Conservation (phyloP, 768 basidiomycete genomes). For the Nidularia pulvinata region DNA sequence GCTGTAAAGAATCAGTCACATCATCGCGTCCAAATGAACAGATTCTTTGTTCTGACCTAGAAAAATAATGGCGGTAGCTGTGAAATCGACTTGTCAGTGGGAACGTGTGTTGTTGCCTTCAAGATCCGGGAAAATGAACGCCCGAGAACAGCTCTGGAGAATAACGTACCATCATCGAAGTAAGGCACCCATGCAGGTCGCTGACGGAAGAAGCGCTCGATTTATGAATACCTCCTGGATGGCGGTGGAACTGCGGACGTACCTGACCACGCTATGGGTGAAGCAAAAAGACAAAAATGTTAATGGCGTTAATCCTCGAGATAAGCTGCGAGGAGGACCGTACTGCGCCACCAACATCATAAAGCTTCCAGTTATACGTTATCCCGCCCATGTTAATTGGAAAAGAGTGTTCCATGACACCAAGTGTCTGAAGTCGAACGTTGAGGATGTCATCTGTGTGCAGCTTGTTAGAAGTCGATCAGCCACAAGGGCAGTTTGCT, state of each 20-base stretch:
- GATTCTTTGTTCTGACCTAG: conserved; percentile 30
- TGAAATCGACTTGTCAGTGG: neutral
- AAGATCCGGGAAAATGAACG: neutral
- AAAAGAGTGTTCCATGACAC: conserved; percentile 77
- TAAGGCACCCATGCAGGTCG: conserved; percentile 83
- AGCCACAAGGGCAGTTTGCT: neutral
- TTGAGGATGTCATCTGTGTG: conserved; percentile 71
- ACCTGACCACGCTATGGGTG: conserved; percentile 58
- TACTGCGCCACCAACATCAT: conserved; percentile 85
- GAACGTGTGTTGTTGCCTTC: neutral
- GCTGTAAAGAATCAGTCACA: conserved; percentile 29
- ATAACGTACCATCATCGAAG: conserved; percentile 75
- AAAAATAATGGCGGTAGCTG: conserved; percentile 86
- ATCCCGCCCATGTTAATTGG: conserved; percentile 62
- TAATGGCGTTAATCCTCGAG: neutral
- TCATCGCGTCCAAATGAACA: neutral
- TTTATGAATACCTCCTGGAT: conserved; percentile 5
- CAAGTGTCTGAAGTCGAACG: conserved; percentile 79
- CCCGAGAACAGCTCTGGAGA: neutral
- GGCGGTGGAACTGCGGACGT: conserved; percentile 15
- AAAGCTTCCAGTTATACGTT: conserved; percentile 75
- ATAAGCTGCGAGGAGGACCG: conserved; percentile 21
- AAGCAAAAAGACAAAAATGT: conserved; percentile 4
- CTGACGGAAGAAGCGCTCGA: conserved; percentile 26
- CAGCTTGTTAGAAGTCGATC: neutral